Base-by-base conservation (phyloP, 257 asterid species). In the Solanum sitiens region DNA sequence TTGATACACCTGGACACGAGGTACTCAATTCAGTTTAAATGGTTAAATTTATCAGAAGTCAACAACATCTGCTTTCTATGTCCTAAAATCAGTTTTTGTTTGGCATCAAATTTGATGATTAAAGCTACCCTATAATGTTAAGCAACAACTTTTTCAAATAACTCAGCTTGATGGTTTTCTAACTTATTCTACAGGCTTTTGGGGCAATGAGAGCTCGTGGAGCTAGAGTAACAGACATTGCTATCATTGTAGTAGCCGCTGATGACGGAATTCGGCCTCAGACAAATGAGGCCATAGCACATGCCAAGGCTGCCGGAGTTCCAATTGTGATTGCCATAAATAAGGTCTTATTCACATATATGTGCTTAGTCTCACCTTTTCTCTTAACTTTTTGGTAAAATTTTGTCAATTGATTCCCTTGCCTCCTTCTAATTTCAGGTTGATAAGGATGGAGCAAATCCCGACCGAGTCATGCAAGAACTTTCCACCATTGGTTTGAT, bases 161-260 rank as follows among this genome's bases (percentile, higher is more conserved):
- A 14, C 53, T 85, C 35, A 67, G 50, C 50, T 18, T 47, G 87
- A 80, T 79, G 74, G 53, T 84, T 88, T 45, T 88, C 89, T 87
- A 85, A 85, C 87, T 72, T 67, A 65, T 65, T 76, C 23, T 44
- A 7, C 84, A 97, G 99, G 99, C 99, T 79, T 97, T 97, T 91
- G 99, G 99, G 87, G 99, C 99, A 73, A 97, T 97, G 99, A 92
- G 99, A 92, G 99, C 99, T 75, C 99, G 99, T 80, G 99, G 99
- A 89, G 98, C 99, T 23, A 94, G 99, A 90, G 99, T 97, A 80
- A 97, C 99, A 16, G 99, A 97, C 86, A 97, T 97, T 88, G 99
- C 95, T 86, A 90, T 97, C 86, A 94, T 97, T 68, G 99, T 97
- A 82, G 99, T 97, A 85, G 99, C 99, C 84, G 99, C 99, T 85